A percentile compares a stretch with the other conserved stretches of the same genome.
Conservation (phyloP, 192 early-diverging fungal genomes). For the Neocallimastix lanati region DNA sequence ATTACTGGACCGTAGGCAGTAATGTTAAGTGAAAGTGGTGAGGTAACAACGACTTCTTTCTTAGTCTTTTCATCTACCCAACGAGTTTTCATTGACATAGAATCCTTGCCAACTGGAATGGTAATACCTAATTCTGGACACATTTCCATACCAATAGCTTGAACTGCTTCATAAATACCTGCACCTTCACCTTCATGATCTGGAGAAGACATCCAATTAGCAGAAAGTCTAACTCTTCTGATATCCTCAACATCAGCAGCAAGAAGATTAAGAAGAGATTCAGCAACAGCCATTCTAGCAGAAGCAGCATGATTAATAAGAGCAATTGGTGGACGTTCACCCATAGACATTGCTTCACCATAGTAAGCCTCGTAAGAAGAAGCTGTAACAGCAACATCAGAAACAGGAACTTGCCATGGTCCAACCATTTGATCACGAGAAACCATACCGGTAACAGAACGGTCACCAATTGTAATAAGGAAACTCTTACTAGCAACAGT, state of each 20-base stretch:
- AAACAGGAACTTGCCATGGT: slow-evolving; percentile 96
- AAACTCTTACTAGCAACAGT: slow-evolving; percentile 83
- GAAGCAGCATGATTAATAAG: slow-evolving; percentile 69
- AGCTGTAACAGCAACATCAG: slow-evolving; percentile 83
- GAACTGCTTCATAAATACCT: slow-evolving; percentile 76
- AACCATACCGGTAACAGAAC: slow-evolving; percentile 84
- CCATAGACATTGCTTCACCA: slow-evolving; percentile 97
- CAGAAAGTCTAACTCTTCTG: slow-evolving; percentile 58
- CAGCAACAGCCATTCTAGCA: slow-evolving; percentile 92
- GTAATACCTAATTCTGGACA: slow-evolving; percentile 83
- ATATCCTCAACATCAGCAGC: slow-evolving; percentile 61
- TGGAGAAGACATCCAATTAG: slow-evolving; percentile 98
- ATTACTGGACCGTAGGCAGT: slow-evolving; percentile 79
- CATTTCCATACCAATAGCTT: slow-evolving; percentile 80
- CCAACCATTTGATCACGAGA: slow-evolving; percentile 96
- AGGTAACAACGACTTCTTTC: slow-evolving; percentile 36
- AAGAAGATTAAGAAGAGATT: slow-evolving; percentile 76
- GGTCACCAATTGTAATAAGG: slow-evolving; percentile 95
- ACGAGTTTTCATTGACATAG: slow-evolving; percentile 97
- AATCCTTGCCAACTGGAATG: slow-evolving; percentile 98
- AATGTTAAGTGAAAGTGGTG: slow-evolving; percentile 80
- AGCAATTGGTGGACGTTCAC: slow-evolving; percentile 81
- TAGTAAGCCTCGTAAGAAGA: slow-evolving; percentile 52
- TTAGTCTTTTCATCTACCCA: slow-evolving; percentile 36
- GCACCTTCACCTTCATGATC: slow-evolving; percentile 80